Conservation (phyloP, 129 eudicot species). For the Ambrosia trifida region DNA sequence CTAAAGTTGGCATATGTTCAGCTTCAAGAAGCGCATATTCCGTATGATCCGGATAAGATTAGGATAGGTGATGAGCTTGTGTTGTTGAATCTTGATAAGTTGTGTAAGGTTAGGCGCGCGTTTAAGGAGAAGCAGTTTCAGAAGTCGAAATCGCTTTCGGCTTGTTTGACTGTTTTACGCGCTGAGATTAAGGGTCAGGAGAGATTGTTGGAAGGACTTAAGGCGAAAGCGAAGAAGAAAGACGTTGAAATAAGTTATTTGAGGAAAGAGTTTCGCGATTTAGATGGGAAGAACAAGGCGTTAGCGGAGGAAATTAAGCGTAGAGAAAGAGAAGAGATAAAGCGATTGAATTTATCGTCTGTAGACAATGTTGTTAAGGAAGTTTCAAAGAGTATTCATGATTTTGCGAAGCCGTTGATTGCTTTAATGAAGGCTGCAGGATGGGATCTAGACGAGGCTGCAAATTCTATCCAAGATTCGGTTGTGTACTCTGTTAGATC, state of each 20-base stretch:
- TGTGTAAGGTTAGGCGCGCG: conserved; percentile 52
- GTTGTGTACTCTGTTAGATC: conserved; percentile 58
- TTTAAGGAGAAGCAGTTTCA: conserved; percentile 61
- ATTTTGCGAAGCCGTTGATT: conserved; percentile 69
- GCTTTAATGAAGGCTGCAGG: conserved; percentile 69
- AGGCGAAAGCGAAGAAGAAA: conserved; percentile 45
- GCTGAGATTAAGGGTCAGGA: conserved; percentile 56
- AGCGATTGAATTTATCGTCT: conserved; percentile 24
- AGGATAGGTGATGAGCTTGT: conserved; percentile 55
- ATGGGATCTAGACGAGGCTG: conserved; percentile 74
- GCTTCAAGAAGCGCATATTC: conserved; percentile 72
- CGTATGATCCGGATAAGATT: conserved; percentile 54
- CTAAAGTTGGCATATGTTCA: conserved; percentile 68
- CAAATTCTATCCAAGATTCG: conserved; percentile 53
- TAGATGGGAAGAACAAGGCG: conserved; percentile 38
- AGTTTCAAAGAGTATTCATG: conserved; percentile 66
- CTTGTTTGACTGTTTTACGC: conserved; percentile 46
- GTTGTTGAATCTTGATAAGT: conserved; percentile 41
- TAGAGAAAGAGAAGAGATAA: conserved; percentile 34
- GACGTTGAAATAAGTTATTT: conserved; percentile 38
- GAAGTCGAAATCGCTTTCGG: conserved; percentile 35
- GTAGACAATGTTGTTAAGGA: conserved; percentile 45
- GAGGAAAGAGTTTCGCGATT: conserved; percentile 36
- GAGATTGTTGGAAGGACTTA: conserved; percentile 47
- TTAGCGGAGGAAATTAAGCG: conserved; percentile 41